Evolutionary conservation across 331 rosid genomes (phyloP), one percentile per base, ranked within the genome.

Genomic region (Pyrus hybrid): DNA sequence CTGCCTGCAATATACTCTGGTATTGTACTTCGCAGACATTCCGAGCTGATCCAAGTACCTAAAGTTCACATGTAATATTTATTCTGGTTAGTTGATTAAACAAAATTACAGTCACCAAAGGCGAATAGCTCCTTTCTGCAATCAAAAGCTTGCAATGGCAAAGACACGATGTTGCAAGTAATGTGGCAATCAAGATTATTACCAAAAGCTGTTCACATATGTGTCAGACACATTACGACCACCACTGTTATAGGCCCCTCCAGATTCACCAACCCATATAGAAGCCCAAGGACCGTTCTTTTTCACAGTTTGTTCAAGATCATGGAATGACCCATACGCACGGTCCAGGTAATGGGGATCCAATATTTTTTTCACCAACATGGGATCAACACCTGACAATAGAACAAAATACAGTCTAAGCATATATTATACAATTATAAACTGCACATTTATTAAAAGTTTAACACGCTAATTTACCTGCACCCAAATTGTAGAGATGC

Each of bases 1-100:
- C 73, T 93, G 97, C 60, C 98, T 86, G 86, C 98, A 93, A 79
- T 91, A 93, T 64, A 88, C 98, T 79, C 85, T 88, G 12, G 96
- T 81, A 79, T 76, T 83, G 85, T 89, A 83, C 81, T 70, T 89
- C 22, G 98, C 84, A 47, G 98, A 84, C 88, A 93, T 80, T 85
- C 96, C 98, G 72, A 93, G 91, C 85, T 93, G 96, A 88, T 93
- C 98, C 30, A 93, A 84, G 91, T 91, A 93, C 98, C 98, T 93
- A 71, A 4, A 66, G 58, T 51, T 54, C 73, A 41, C 14, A 21
- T 28, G 16, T 6, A 57, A 25, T 20, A 37, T 60, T 17, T 49
- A 35, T 28, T 16, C 8, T 11, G 18, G 61, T n/a, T 20, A 26
- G 14, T 23, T 71, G 43, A 33, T 67, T 28, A n/a, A 45, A 35